These are phyloP conservation scores for Fraxinus greggii DNA, from an alignment of 305 asterid genomes.

Conservation along the genomic window DNA sequence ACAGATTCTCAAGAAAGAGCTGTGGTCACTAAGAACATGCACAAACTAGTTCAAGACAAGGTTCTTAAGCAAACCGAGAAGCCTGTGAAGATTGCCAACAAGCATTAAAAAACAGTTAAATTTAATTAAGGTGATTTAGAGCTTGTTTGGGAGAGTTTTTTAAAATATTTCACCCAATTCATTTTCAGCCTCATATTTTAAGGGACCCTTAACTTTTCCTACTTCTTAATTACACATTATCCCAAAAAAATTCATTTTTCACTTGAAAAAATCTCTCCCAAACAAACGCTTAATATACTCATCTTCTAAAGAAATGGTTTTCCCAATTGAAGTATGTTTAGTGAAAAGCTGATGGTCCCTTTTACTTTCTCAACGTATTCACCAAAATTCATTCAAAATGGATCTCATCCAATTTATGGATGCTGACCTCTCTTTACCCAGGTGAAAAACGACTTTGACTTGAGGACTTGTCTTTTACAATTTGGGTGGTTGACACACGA, in stretches of 20 bases:
- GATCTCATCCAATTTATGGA: neutral
- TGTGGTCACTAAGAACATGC: neutral
- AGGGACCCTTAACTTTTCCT: neutral
- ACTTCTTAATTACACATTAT: neutral
- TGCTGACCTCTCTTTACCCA: neutral
- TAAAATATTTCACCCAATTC: neutral
- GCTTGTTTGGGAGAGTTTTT: neutral
- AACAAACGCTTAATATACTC: neutral
- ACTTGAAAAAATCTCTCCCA: neutral
- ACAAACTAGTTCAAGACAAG: slow-evolving; percentile 1
- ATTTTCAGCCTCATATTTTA: neutral
- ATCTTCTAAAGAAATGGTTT: neutral
- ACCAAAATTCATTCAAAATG: neutral
- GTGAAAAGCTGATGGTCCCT: neutral
- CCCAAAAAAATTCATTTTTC: neutral
- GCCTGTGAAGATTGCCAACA: slow-evolving; percentile 6
- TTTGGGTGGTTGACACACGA: neutral
- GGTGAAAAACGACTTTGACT: neutral
- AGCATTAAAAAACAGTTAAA: neutral
- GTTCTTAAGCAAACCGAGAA: neutral
- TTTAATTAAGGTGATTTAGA: neutral
- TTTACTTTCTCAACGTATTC: neutral
- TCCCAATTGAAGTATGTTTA: neutral
- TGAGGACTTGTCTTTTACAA: neutral
- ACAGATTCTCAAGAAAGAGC: neutral